Base-by-base conservation (phyloP, 176 grass and related monocot genomes). In the Carex parvula region DNA sequence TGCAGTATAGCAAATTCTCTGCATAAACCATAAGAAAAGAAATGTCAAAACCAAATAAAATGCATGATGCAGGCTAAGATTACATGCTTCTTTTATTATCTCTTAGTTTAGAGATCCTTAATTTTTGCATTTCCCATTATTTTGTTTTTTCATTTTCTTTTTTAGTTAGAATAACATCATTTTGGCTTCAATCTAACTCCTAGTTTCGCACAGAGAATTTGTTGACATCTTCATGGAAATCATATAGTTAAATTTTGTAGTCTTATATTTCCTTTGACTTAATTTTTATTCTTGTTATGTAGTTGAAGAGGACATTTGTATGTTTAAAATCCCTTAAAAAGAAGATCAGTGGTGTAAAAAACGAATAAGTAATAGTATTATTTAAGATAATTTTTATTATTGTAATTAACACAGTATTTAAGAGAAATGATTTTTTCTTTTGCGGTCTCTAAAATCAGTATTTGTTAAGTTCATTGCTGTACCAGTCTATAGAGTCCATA, bases 1-100 rank as follows among this genome's bases (percentile, higher is more conserved):
- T 88, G 91, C 86, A 79, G 89, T 83, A 86, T 84, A 97, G 60
- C 86, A 78, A 89, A 89, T 91, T 89, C 20, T 93, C 94, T 97
- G 94, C 81, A 85, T 75, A 86, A 87, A 91, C 44, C 70, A 77
- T 56, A 57, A 78, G 15, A 74, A 53, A 76, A 54, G 5, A 55
- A 57, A 57, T 52, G 42, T 73, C n/a, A 73, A 73, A 73, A 73
- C 2, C 9, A 73, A 22, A 8, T 73, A 9, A 73, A 22, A 8
- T 73, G 10, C n/a, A 50, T 14, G n/a, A 73, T 73, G 42, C 20
- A 50, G 41, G 42, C 8, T 50, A 73, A 50, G 9, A 17, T 50
- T 50, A 73, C 20, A 22, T 21, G 41, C 41, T 46, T 18, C 8
- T 20, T 46, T 21, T 72, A 21, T n/a, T 39, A 37, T 12, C 39